Base-by-base conservation (phyloP, 2,329 filamentous ascomycete genomes). In the Leptographium lundbergii region DNA sequence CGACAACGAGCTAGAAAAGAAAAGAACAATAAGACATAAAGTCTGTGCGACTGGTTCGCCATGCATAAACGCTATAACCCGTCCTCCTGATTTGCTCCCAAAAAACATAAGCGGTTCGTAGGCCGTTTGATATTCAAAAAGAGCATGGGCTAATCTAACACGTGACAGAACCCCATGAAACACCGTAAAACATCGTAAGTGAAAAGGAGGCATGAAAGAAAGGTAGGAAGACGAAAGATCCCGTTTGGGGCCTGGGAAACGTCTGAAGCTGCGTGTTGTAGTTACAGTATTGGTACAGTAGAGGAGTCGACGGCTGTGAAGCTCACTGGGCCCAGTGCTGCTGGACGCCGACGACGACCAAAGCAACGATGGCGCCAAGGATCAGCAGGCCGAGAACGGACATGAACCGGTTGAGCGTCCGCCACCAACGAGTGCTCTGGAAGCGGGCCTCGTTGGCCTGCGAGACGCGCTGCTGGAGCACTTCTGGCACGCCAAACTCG, bases 361-460 rank as follows among this genome's bases (percentile, higher is more conserved):
- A 73, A 13, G 78, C 76, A 36, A 77, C 67, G 32, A 81, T 69
- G 32, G 79, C 81, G 39, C 75, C 79, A 24, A 83, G 70, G 36
- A 84, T 74, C 54, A 83, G 68, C 5, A 82, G 67, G 4, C 81
- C 81, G 27, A 82, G 67, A 53, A 82, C 64, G 29, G 80, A 77
- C 81, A 84, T 83, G 63, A 74, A 73, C 58, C 81, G 76, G 66
- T 84, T 84, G 52, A 84, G 71, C 55, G 75, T 78, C 59, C 81
- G 75, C 81, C 81, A 84, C 81, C 81, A 84, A 54, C 74, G 72
- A 14, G 79, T 79, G 58, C 77, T 81, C 64, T 76, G 74, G 63
- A 76, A 79, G 48, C 74, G 73, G 14, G 71, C 67, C 63, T 80
- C 76, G 59, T 77, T 72, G 36, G 72, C 62, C 14, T 70, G 66